Conservation (phyloP, 805 yeast species). For the Candida mattraensis region DNA sequence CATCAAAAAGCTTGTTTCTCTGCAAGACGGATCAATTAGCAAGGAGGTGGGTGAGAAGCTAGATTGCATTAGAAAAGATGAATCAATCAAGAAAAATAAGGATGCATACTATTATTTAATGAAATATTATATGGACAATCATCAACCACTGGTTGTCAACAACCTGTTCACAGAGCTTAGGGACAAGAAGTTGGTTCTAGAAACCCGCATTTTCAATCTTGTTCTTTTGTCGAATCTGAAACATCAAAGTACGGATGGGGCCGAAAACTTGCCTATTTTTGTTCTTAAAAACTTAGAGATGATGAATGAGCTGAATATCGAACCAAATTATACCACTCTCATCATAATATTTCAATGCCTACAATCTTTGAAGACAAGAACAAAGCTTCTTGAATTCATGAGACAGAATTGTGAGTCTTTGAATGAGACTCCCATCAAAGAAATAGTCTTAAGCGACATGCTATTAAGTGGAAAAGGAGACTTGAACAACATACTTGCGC, state of each 20-base stretch:
- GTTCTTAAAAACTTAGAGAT: too few relatives aligned
- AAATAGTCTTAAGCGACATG: conserved; percentile 5
- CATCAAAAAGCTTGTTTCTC: too few relatives aligned
- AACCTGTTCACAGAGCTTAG: conserved; percentile 4
- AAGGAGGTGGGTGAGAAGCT: conserved; percentile 1
- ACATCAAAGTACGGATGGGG: conserved; percentile 1
- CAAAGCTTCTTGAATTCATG: conserved; percentile 3
- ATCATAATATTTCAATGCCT: conserved; percentile 11
- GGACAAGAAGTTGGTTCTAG: neutral
- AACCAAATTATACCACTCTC: conserved; percentile 11
- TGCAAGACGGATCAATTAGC: too few relatives aligned
- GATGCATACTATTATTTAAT: conserved; percentile 1
- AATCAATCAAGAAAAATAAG: neutral
- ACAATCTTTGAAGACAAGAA: conserved; percentile 5
- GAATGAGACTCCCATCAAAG: conserved; percentile 6
- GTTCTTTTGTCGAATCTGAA: conserved; percentile 2
- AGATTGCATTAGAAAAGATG: conserved; percentile 1
- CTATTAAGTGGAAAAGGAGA: conserved; percentile 3
- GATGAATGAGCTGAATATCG: too few relatives aligned
- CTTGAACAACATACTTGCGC: conserved; percentile 3
- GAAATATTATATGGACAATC: conserved; percentile 4
- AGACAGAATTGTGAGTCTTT: neutral
- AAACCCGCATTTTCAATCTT: conserved; percentile 1
- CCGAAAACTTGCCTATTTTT: too few relatives aligned
- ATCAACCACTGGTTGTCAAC: conserved; percentile 5